phyloP scores from a whole-genome alignment of 352 stramenopile species.

The Aphanomyces invadans region DNA sequence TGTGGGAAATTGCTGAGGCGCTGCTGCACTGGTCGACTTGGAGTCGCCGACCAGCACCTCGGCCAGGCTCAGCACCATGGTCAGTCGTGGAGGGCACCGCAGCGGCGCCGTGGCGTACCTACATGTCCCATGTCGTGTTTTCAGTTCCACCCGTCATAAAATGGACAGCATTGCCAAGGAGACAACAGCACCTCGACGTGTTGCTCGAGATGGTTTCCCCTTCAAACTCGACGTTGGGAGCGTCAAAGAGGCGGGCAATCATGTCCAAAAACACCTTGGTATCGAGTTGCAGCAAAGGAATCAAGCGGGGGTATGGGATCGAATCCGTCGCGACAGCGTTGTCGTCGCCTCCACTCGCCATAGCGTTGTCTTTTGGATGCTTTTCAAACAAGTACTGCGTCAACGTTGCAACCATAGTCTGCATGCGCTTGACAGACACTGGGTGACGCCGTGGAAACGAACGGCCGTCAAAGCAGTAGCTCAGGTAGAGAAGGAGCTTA shows the following conservation, averaged over 20 bases:
- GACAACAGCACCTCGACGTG: constrained; percentile 4
- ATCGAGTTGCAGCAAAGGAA: constrained; percentile 68
- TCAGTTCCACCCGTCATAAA: too few relatives aligned
- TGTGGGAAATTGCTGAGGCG: neutral
- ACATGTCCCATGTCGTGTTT: neutral
- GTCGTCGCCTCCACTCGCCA: too few relatives aligned
- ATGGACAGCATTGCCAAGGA: too few relatives aligned
- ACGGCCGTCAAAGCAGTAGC: constrained; percentile 84
- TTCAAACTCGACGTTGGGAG: constrained; percentile 78
- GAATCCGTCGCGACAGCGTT: constrained; percentile 19
- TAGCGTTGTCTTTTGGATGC: constrained; percentile 28
- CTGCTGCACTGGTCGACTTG: neutral
- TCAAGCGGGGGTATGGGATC: constrained; percentile 71
- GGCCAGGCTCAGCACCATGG: constrained; percentile 75
- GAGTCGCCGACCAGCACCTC: constrained; percentile 61
- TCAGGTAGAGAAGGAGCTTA: constrained; percentile 87
- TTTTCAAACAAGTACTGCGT: constrained; percentile 84
- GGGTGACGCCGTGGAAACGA: constrained; percentile 82
- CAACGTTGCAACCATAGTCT: constrained; percentile 45
- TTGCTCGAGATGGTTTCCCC: constrained; percentile 47
- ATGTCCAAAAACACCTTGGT: constrained; percentile 77
- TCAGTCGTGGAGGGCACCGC: constrained; percentile 74
- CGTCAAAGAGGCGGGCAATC: constrained; percentile 69
- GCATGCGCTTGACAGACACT: constrained; percentile 38
- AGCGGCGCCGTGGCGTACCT: constrained; percentile 21